A percentile compares a stretch with the other conserved stretches of the same genome.
Conservation (phyloP, 352 stramenopile genomes). For the Hyaloperonospora brassicae region DNA sequence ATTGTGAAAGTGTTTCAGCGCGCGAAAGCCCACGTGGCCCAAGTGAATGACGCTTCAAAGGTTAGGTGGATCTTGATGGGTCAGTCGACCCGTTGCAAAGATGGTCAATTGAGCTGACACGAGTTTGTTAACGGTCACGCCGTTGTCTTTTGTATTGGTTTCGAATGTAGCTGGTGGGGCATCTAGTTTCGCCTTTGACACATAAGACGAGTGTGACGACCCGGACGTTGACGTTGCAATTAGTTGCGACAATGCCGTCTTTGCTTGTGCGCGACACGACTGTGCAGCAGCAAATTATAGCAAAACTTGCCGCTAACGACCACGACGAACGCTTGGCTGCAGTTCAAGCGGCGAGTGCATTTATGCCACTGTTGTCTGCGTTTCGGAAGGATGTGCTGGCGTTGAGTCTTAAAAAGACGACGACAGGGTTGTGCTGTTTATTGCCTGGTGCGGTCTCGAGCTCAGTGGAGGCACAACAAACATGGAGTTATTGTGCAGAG, state of each 20-base stretch:
- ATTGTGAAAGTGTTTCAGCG: slow-evolving; percentile 41
- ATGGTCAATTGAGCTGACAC: neutral
- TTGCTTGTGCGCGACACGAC: slow-evolving; percentile 21
- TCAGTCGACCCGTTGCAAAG: neutral
- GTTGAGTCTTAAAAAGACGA: slow-evolving; percentile 12
- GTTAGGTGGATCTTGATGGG: slow-evolving; percentile 10
- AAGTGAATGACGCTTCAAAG: slow-evolving; percentile 44
- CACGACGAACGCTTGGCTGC: slow-evolving; percentile 22
- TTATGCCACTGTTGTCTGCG: slow-evolving; percentile 21
- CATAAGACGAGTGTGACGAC: slow-evolving; percentile 9
- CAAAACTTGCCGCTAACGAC: slow-evolving; percentile 13
- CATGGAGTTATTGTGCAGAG: slow-evolving; percentile 35
- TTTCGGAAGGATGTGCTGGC: slow-evolving; percentile 26
- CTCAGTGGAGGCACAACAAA: slow-evolving; percentile 23
- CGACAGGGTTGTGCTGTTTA: slow-evolving; percentile 16
- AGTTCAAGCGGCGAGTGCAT: slow-evolving; percentile 22
- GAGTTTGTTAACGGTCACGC: neutral
- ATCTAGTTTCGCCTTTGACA: slow-evolving; percentile 15
- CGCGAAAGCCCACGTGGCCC: slow-evolving; percentile 31
- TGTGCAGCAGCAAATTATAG: slow-evolving; percentile 23
- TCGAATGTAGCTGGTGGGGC: slow-evolving; percentile 19
- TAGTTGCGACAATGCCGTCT: slow-evolving; percentile 43
- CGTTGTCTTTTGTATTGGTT: slow-evolving; percentile 3
- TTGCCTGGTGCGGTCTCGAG: slow-evolving; percentile 19
- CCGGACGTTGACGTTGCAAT: slow-evolving; percentile 26